Base-by-base conservation (phyloP, 2,329 filamentous ascomycete genomes). In the Stagonosporopsis tanaceti region DNA sequence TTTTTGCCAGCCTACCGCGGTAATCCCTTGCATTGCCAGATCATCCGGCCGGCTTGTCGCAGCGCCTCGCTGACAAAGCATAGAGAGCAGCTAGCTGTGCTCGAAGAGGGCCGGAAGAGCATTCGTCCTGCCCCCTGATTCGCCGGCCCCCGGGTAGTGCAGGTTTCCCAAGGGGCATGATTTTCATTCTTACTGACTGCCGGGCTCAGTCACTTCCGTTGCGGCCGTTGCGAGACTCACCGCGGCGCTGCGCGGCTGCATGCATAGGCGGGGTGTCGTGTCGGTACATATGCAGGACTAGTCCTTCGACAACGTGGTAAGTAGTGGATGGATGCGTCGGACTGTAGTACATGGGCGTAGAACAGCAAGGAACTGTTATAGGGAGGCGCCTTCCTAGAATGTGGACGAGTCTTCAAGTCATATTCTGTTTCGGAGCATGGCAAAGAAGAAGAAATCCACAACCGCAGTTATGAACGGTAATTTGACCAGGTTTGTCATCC, bases 211-310 rank as follows among this genome's bases (percentile, higher is more conserved):
- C 20, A 20, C 20, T 20, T 3, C 20, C 20, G 20, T 3, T 20
- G 20, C 20, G 20, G 20, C 20, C 20, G 20, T 20, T 20, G 20
- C 20, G 3, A 3, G 20, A 20, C 20, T 2, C 3, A 20, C 20
- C 20, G 20, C 20, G 20, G 20, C 20, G 20, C 20, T 30, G 12
- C 34, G 34, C 45, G 34, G 35, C 45, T 37, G 34, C 45, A 11
- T 22, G 37, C 37, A 39, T 39, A 47, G 30, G 47, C 37, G 24
- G 12, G 11, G 47, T 50, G 47, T 50, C 47, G 47, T 50, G 38
- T 50, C 38, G 12, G n/a, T 15, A 35, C 47, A 30, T 11, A 34
- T 50, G 47, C 38, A 42, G 38, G 25, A 6, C 14, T 50, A 25
- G 22, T 42, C 30, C 17, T 25, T 41, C 22, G 6, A 22, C 15